Conservation (phyloP, 2,329 filamentous ascomycete species). For the Chaetomium sp. region DNA sequence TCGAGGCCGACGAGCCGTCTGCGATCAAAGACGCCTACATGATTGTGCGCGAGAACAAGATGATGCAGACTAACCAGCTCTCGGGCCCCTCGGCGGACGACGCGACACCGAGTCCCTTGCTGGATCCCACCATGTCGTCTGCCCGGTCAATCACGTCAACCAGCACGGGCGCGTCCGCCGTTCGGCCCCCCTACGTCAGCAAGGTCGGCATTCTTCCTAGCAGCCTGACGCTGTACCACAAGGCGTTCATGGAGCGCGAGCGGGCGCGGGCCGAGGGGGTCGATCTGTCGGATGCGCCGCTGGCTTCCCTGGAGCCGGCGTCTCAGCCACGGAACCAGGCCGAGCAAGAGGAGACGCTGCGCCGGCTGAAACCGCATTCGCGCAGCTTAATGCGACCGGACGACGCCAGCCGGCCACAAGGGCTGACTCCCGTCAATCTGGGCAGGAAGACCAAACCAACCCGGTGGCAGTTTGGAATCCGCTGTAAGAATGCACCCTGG, state of each 20-base stretch:
- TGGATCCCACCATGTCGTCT: slow-evolving; percentile 49
- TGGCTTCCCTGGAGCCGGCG: slow-evolving; percentile 43
- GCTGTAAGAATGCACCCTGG: slow-evolving; percentile 86
- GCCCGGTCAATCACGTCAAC: slow-evolving; percentile 47
- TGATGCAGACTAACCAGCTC: slow-evolving; percentile 82
- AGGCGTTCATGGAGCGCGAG: slow-evolving; percentile 76
- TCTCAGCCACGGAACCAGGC: slow-evolving; percentile 53
- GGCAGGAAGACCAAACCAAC: slow-evolving; percentile 70
- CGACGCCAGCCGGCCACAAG: slow-evolving; percentile 53
- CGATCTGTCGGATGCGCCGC: slow-evolving; percentile 37
- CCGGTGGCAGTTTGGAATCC: slow-evolving; percentile 97
- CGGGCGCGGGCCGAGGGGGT: slow-evolving; percentile 44
- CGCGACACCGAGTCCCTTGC: slow-evolving; percentile 38
- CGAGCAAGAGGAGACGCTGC: slow-evolving; percentile 74
- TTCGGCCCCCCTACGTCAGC: slow-evolving; percentile 59
- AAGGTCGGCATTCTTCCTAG: slow-evolving; percentile 90
- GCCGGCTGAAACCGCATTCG: slow-evolving; percentile 79
- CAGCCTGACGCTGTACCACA: slow-evolving; percentile 84
- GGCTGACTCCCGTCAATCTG: slow-evolving; percentile 56
- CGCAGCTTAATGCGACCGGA: slow-evolving; percentile 64
- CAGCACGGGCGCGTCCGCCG: slow-evolving; percentile 39
- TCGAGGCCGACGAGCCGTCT: slow-evolving; percentile 87
- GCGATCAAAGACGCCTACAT: slow-evolving; percentile 99
- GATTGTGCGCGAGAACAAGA: slow-evolving; percentile 94
- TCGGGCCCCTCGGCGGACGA: slow-evolving; percentile 29